These are phyloP conservation scores for Wickerhamiella galacta DNA, from an alignment of 805 yeast species.

Conservation along the genomic window DNA sequence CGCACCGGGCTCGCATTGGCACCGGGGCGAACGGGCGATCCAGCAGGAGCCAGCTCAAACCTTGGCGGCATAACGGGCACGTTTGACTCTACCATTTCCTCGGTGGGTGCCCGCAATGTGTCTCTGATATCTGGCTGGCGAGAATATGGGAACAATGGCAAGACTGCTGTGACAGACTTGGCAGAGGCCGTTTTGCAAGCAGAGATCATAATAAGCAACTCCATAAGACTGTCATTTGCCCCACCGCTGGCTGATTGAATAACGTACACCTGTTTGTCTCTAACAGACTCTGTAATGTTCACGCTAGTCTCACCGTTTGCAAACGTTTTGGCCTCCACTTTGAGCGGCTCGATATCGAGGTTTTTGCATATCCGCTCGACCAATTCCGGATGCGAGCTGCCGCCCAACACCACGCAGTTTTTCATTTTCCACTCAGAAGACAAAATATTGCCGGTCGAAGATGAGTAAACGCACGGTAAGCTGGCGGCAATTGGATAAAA, in stretches of 20 bases:
- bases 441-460: no score
- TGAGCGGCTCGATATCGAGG: conserved; percentile 57
- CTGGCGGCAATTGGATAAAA: no score
- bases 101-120: conserved; percentile 21
- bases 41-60: no score
- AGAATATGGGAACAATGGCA: conserved; percentile 89
- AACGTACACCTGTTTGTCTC: conserved; percentile 91
- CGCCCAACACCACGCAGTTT: conserved; percentile 77
- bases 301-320: conserved; percentile 87
- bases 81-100: not conserved
- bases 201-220: conserved; percentile 65
- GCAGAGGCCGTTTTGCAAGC: conserved; percentile 91
- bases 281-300: conserved; percentile 68
- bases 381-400: conserved; percentile 72
- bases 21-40: no score
- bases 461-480: no score
- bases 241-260: conserved; percentile 77
- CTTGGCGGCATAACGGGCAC: not conserved
- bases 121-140: conserved; percentile 92
- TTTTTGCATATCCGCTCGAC: conserved; percentile 60
- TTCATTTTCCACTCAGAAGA: no score
- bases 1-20: conserved; percentile 1
- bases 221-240: conserved; percentile 76
- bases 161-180: conserved; percentile 70
- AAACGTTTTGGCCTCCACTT: conserved; percentile 32